Conservation (phyloP, 352 stramenopile genomes). For the Aphanomyces cochlioides region DNA sequence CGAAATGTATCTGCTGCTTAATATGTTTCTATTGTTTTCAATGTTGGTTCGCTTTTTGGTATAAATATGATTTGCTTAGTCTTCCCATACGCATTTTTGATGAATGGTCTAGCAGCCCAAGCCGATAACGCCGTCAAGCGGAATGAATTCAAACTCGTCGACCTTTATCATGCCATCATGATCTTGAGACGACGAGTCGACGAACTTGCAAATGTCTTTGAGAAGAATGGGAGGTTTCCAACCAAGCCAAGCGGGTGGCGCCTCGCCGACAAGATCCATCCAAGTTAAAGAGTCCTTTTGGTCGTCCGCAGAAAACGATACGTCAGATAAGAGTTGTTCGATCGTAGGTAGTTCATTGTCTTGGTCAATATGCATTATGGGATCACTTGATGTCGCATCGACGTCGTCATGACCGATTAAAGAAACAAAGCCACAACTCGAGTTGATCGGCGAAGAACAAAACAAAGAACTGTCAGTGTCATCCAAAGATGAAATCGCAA, state of each 20-base stretch:
- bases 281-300: not conserved
- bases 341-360: not conserved
- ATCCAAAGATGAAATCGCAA: not conserved
- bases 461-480: not conserved
- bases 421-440: too few species aligned
- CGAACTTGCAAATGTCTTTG: not conserved
- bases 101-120: too few species aligned
- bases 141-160: slow-evolving; percentile 6
- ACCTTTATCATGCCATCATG: not conserved
- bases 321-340: not conserved
- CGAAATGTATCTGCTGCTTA: too few species aligned
- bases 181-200: not conserved
- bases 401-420: not conserved
- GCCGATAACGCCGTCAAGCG: not conserved
- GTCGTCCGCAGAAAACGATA: not conserved
- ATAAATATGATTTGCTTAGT: too few species aligned
- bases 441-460: not conserved
- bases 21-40: too few species aligned
- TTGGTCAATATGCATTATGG: too few species aligned
- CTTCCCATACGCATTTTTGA: too few species aligned
- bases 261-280: not conserved
- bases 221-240: not conserved
- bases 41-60: too few species aligned
- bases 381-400: not conserved
- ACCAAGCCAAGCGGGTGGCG: not conserved